Evolutionary conservation across 2,329 filamentous ascomycete genomes (phyloP).

Genomic region (Leptographium wingfieldii): DNA sequence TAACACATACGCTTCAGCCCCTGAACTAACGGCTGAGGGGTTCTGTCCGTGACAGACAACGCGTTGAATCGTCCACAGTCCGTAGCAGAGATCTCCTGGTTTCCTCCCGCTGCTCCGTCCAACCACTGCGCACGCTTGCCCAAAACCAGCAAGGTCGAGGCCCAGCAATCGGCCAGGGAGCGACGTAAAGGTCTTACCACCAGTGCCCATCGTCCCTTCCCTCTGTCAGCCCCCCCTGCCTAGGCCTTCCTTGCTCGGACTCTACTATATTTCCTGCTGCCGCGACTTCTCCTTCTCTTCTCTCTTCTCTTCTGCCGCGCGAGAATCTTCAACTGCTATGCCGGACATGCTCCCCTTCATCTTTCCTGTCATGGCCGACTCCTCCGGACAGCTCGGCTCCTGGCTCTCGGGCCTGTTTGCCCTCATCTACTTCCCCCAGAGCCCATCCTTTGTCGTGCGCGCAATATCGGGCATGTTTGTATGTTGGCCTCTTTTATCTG

Average conservation of each 20-base stretch:
- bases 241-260: not conserved
- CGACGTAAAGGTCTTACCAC: not conserved
- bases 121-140: not conserved
- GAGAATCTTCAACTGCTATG: not conserved
- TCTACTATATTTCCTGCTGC: not conserved
- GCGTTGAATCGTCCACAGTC: too few relatives aligned
- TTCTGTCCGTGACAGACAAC: too few relatives aligned
- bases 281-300: not conserved
- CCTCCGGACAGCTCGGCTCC: constrained; percentile 3
- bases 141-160: not conserved
- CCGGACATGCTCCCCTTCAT: not conserved
- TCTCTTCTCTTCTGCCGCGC: not conserved
- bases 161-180: not conserved
- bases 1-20: not conserved
- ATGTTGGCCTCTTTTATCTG: not conserved
- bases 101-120: not conserved
- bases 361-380: constrained; percentile 5
- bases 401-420: constrained; percentile 7
- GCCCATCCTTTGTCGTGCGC: constrained; percentile 6
- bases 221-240: not conserved
- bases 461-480: constrained; percentile 13
- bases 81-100: too few relatives aligned
- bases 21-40: too few relatives aligned
- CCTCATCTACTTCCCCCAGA: constrained; percentile 10
- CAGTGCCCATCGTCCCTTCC: not conserved